Base-by-base conservation (phyloP, 1,139 yeast genomes). In the Debaryomyces psychrophilus region DNA sequence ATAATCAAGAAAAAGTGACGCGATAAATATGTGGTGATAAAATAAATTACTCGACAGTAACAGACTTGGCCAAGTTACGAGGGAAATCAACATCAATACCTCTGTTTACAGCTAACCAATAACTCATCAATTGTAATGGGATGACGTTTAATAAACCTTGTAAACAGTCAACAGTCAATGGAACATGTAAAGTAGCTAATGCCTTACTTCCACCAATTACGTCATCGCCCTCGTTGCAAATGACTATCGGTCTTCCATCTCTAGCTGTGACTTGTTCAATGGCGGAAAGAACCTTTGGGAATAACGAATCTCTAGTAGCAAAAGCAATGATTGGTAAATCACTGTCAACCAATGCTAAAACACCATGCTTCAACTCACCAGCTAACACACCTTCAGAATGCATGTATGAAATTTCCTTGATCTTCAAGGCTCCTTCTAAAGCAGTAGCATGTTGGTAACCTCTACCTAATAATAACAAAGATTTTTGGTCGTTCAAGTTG, bases 351-450 rank as follows among this genome's bases (percentile, higher is more conserved):
- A 95, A 80, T 2, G 99, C 99, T 62, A 95, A 81, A 33, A 90
- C 97, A 71, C 99, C 99, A 65, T 95, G 99, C 72, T 95, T 95
- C 70, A 95, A 83, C 71, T 95, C 99, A 67, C 99, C 99, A 23
- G 99, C 99, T 56, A 93, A 83, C 44, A 95, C 97, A 76, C 99
- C 99, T 75, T 95, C 99, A 23, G 98, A 90, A 68, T 95, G 99
- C 92, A 93, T 95, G 69, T 95, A 95, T 5, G 98, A 92, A 54
- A 95, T 95, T 72, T 95, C 99, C 73, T 95, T 95, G 66, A 95
- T 93, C 74, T 95, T 95, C 61, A 95, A 81, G 7, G 99, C 99
- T 62, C 99, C 99, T 72, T 95, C 99, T 60, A 95, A 79, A 12
- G 99, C 98, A 54, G 97, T 86, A 17, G 99, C 99, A 69, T 81